Evolutionary conservation across 164 flowering plant species (phyloP), one percentile per base, ranked within the genome.

Genomic region (Magnolia changhungtana): DNA sequence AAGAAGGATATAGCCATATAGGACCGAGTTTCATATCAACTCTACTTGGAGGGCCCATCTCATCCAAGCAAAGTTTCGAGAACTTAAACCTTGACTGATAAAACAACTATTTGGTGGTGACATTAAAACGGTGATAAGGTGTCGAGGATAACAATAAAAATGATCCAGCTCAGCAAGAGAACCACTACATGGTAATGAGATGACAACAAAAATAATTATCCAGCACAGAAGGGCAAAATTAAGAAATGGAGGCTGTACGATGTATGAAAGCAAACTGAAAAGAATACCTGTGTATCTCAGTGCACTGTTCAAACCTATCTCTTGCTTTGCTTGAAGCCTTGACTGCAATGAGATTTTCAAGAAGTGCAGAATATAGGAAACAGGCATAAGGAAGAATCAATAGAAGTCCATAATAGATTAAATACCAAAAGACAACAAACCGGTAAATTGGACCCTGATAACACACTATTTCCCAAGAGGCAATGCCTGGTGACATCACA

Each of bases 251-350:
- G 20, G 50, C 71, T 31, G 16, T 37, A 7, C 7, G 71, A 29
- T 68, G 71, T 16, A 2, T 65, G 24, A 65, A 7, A 19, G 14
- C 14, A 68, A 73, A 14, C 59, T 64, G 23, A 64, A 63, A 63
- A 77, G n/a, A 63, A 7, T 64, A 91, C 93, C 95, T 85, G 88
- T 82, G 79, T 90, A 90, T 87, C 90, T 90, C 76, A 86, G 75
- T 19, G 88, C 82, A 45, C 24, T 71, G 75, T 78, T 88, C 72
- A 87, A 89, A 73, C 94, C 90, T 69, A 87, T 92, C 72, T 89
- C 96, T 81, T 92, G 96, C 81, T 92, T 92, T 80, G 96, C 96
- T 83, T 92, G 96, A 78, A 92, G 91, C 81, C 96, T 88, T 64
- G 96, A 90, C 94, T 91, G 89, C 81, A 86, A 27, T 73, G 50